A percentile compares a stretch with the other conserved stretches of the same genome.
Conservation (phyloP, 2,329 filamentous ascomycete species). For the Paraphaeosphaeria sporulosa region DNA sequence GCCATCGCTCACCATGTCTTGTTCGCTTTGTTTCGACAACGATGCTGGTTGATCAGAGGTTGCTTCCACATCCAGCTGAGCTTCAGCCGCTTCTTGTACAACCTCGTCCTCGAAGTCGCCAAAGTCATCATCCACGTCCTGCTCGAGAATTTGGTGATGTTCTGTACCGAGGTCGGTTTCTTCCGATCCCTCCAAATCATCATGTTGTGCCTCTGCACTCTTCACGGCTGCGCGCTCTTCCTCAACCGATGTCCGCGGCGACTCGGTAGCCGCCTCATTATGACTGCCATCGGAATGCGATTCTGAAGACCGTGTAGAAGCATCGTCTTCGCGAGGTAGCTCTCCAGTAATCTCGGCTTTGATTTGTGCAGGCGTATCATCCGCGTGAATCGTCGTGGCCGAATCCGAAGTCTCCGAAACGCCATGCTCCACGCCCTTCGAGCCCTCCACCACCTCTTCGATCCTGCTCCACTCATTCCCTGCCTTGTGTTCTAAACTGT, state of each 20-base stretch:
- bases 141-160: not conserved
- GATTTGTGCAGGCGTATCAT: slow-evolving; percentile 18
- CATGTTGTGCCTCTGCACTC: not conserved
- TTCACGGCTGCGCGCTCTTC: slow-evolving; percentile 31
- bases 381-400: slow-evolving; percentile 36
- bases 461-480: slow-evolving; percentile 22
- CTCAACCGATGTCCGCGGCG: slow-evolving; percentile 48
- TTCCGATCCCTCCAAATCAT: not conserved
- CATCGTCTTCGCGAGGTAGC: slow-evolving; percentile 35
- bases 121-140: slow-evolving; percentile 23
- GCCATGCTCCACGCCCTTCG: slow-evolving; percentile 15
- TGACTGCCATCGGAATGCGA: slow-evolving; percentile 48
- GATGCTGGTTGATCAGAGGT: not conserved
- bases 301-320: slow-evolving; percentile 44
- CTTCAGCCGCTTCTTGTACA: slow-evolving; percentile 7
- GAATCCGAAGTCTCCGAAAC: slow-evolving; percentile 33
- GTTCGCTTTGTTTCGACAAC: not conserved
- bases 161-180: not conserved
- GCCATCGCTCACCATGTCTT: not conserved
- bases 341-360: slow-evolving; percentile 15
- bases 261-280: slow-evolving; percentile 38
- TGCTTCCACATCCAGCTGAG: not conserved
- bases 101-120: slow-evolving; percentile 28
- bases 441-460: slow-evolving; percentile 11
- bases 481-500: not conserved